Percentiles rank a stretch among this genome's conserved stretches.
Evolutionary conservation across 768 basidiomycete genomes (phyloP).

Genomic region (Boletus speciosus): DNA sequence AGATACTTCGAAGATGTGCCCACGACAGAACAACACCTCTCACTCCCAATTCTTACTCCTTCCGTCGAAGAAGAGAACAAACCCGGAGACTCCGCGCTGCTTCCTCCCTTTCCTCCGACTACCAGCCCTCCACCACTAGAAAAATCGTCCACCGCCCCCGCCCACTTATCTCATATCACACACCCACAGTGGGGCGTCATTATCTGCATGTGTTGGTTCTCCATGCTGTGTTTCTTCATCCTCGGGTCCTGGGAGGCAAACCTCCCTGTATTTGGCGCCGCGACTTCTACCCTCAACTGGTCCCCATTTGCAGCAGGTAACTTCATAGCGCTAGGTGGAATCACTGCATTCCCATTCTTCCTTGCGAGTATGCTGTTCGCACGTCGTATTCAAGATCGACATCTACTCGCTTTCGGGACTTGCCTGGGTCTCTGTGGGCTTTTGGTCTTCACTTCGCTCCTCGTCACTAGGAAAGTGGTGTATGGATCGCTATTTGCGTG

Average conservation of each 20-base stretch:
- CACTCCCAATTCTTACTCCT: not conserved
- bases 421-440: slow-evolving; percentile 51
- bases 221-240: slow-evolving; percentile 70
- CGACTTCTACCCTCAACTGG: slow-evolving; percentile 43
- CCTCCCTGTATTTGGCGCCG: slow-evolving; percentile 57
- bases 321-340: slow-evolving; percentile 65
- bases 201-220: slow-evolving; percentile 65
- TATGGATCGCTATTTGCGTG: slow-evolving; percentile 46
- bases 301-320: slow-evolving; percentile 64
- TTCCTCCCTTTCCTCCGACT: not conserved
- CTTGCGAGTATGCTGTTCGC: slow-evolving; percentile 56
- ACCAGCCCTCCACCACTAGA: not conserved
- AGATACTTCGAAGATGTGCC: slow-evolving; percentile 43
- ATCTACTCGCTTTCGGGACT: slow-evolving; percentile 52
- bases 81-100: not conserved
- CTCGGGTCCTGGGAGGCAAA: slow-evolving; percentile 69
- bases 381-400: slow-evolving; percentile 57
- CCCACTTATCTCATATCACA: slow-evolving; percentile 18
- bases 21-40: not conserved
- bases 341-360: slow-evolving; percentile 63
- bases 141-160: slow-evolving; percentile 4
- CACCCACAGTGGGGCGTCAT: slow-evolving; percentile 50
- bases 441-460: slow-evolving; percentile 45
- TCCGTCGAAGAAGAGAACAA: slow-evolving; percentile 3
- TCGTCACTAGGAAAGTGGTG: slow-evolving; percentile 38